Evolutionary conservation across 768 basidiomycete genomes (phyloP).

Genomic region (Coprinopsis cinerea): DNA sequence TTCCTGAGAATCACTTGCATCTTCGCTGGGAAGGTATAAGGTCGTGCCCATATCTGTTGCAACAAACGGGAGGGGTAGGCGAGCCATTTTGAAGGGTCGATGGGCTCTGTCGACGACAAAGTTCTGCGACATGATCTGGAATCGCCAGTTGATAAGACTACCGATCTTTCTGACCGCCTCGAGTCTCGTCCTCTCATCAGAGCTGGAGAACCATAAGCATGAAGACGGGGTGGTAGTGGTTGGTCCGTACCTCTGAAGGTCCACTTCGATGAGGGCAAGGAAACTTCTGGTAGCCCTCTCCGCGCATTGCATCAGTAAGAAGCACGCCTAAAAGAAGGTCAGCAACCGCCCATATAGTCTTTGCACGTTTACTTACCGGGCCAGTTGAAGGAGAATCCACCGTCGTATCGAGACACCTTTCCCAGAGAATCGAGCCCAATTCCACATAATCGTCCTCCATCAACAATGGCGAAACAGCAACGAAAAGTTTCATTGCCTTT

Average conservation of each 20-base stretch:
- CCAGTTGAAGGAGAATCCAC: conserved; percentile 35
- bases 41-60: conserved; percentile 70
- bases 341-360: background rate
- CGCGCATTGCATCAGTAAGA: conserved; percentile 67
- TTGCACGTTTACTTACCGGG: conserved; percentile 35
- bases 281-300: conserved; percentile 53
- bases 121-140: conserved; percentile 59
- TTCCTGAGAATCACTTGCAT: conserved; percentile 41
- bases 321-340: conserved; percentile 41
- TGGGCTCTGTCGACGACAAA: conserved; percentile 54
- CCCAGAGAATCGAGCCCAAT: conserved; percentile 56
- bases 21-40: conserved; percentile 50
- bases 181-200: conserved; percentile 41
- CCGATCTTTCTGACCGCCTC: conserved; percentile 51
- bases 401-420: conserved; percentile 38
- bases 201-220: no score
- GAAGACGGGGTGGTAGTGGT: conserved; percentile 1
- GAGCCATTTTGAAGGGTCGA: conserved; percentile 66
- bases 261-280: conserved; percentile 43
- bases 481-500: conserved; percentile 54
- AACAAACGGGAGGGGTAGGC: conserved; percentile 67
- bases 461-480: conserved; percentile 53
- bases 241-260: conserved; percentile 44
- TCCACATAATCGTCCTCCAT: conserved; percentile 41
- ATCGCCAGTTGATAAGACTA: conserved; percentile 59